Base-by-base conservation (phyloP, 495 filamentous ascomycete species). In the Xylaria scruposa region DNA sequence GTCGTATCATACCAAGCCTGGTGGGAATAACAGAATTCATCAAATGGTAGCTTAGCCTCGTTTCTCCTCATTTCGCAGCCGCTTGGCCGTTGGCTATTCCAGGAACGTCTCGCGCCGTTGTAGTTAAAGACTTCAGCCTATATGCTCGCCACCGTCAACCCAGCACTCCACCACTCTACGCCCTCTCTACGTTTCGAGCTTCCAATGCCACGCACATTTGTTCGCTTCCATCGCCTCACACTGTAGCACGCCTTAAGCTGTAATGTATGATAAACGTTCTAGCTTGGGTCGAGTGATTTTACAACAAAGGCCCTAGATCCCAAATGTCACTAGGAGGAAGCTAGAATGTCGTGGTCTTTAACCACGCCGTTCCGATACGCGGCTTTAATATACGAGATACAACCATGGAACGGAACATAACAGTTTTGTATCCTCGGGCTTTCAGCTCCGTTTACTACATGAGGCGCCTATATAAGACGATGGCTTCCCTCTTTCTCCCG, bases 391-490 rank as follows among this genome's bases (percentile, higher is more conserved):
- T 63, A 44, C 33, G 19, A 26, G 17, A 40, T 67, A 36, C 31
- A 21, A 51, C 40, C 31, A 58, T 62, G 53, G 4, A 33, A 64
- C 68, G 68, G 68, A 70, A 56, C 44, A 70, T 71, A 36, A 26
- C 70, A 21, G 10, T 59, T 71, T 71, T 47, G 31, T n/a, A 6
- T 2, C 19, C n/a, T 71, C 70, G 70, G 70, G 26, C 51, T n/a
- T 29, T 53, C 46, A 5, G 47, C 26, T 71, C 70, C 70, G 70
- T 56, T 47, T 17, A 58, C 42, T 24, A 62, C 53, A 46, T n/a
- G 31, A 40, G 56, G 13, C 29, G 40, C n/a, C 29, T 63, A 63
- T 70, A 63, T 59, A 40, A 63, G 17, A 68, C 15, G 19, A 51
- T 62, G 47, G 38, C 31, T 24, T 10, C 58, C 58, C 58, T 60